A percentile compares a stretch with the other conserved stretches of the same genome.
These are phyloP conservation scores for Antrodiella citrinella DNA, from an alignment of 768 basidiomycete genomes.

Conservation along the genomic window DNA sequence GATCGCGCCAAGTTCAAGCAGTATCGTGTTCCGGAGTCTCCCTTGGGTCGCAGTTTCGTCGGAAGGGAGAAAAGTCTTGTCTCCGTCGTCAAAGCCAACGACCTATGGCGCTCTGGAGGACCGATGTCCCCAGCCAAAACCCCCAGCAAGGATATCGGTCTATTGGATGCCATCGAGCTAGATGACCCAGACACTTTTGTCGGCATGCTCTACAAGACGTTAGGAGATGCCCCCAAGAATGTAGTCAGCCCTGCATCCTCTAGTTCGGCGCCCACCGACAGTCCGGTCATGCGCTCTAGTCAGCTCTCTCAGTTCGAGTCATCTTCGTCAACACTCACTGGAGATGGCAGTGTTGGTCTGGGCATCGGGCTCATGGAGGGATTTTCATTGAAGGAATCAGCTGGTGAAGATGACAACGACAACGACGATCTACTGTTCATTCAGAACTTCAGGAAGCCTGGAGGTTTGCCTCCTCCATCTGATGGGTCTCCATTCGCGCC, in stretches of 20 bases:
- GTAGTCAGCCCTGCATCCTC: constrained; percentile 19
- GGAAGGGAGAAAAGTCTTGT: background rate
- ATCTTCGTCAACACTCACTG: constrained; percentile 5
- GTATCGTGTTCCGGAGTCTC: constrained; percentile 10
- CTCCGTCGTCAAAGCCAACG: background rate
- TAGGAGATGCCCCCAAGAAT: constrained; percentile 20
- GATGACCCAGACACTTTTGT: constrained; percentile 18
- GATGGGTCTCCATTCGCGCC: constrained; percentile 18
- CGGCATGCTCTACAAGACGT: constrained; percentile 7
- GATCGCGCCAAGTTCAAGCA: constrained; percentile 12
- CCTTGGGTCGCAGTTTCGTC: constrained; percentile 9
- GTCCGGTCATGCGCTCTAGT: constrained; percentile 42
- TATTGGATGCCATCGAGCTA: constrained; percentile 21
- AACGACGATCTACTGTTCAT: constrained; percentile 13
- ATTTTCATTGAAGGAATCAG: constrained; percentile 16
- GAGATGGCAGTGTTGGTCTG: constrained; percentile 2
- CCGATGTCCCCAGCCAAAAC: constrained; percentile 3
- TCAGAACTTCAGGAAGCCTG: constrained; percentile 1
- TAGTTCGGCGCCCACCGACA: constrained; percentile 25
- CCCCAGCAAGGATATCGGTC: constrained; percentile 5
- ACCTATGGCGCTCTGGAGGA: background rate
- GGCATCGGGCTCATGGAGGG: constrained; percentile 22
- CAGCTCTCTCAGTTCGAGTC: constrained; percentile 8
- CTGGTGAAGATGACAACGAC: constrained; percentile 13
- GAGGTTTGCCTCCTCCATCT: constrained; percentile 4